Evolutionary conservation across 768 basidiomycete species (phyloP), one percentile per base, ranked within the genome.

Genomic region (Brasilioporus rufonigricans): DNA sequence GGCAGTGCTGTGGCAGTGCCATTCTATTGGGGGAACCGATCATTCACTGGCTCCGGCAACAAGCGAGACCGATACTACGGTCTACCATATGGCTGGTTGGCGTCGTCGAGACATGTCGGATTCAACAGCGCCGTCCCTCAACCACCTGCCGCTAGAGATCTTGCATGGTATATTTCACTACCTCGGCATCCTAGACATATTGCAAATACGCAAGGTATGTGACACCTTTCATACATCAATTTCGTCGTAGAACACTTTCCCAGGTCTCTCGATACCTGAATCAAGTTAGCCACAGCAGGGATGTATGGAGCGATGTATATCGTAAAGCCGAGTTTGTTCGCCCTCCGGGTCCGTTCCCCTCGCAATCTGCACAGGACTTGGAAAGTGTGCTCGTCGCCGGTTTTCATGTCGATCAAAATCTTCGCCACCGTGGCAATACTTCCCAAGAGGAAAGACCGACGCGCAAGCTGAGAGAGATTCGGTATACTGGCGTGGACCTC

Each of bases 361-460:
- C 43, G 16, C 43, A 66, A 18, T 53, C 55, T 5, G 53, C 52
- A 16, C 31, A n/a, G 16, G 57, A 59, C 21, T 43, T 65, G 14
- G 65, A 66, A 51, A 38, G 27, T 0, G 44, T 44, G 0, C 52
- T 66, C n/a, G 49, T 63, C 21, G 10, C 45, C 2, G 48, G 62
- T 23, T 57, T 38, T 27, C 60, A 57, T 9, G 33, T 54, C 7
- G 26, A 55, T 1, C 43, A 21, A 14, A 58, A 54, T 52, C 38
- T 65, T 10, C 41, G 53, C n/a, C 14, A 5, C 18, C 2, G 27
- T 11, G 2, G 8, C 8, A n/a, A n/a, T 19, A 6, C 38, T 39
- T n/a, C 29, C 18, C 43, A 41, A 31, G 18, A 14, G n/a, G 29
- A 48, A 23, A 50, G 26, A 44, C 26, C 43, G 1, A 14, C 26